Evolutionary conservation across 2,329 filamentous ascomycete genomes (phyloP), one percentile per base, ranked within the genome.

Genomic region (Diatrype stigma): DNA sequence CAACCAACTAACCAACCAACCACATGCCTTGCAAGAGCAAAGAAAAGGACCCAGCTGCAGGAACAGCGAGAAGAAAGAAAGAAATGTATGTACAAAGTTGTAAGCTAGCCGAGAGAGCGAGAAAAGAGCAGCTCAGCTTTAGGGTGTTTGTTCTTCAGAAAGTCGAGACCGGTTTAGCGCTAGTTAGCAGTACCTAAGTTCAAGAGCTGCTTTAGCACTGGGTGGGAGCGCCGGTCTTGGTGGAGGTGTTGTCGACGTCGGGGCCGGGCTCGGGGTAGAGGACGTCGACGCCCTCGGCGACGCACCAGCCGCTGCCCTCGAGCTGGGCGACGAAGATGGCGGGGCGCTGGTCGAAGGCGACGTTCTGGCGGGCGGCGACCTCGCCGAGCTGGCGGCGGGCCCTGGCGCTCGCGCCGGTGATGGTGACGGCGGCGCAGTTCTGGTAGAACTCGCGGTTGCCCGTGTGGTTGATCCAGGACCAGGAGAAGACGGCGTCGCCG

Each of bases 401-500:
- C 57, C 63, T 63, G 11, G 57, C 60, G 49, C 64, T 63, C 46
- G 68, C 67, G 26, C 69, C 68, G 49, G 66, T 69, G 64, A 91
- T 84, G 55, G 79, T 82, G 60, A 92, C 79, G 47, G 80, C 76
- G 7, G 89, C 88, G 64, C 89, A 94, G 71, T 90, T 90, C 86
- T 90, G 90, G 78, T 94, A 94, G 81, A 88, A 89, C 67, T 93
- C 89, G 45, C 89, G 80, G 71, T 91, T 91, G 23, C 89, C 88
- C 38, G 87, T 70, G 57, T 83, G 74, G 74, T 90, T 90, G 72
- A 88, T 86, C 86, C 86, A 89, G 23, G 82, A 84, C 89, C 89
- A 93, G 35, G 84, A 82, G 47, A 92, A 79, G 42, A 92, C 67
- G 51, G 82, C 86, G 32, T 84, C 74, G 53, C 69, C 63, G 30